Evolutionary conservation across 2,329 filamentous ascomycete species (phyloP).

Genomic region (Xenoacremonium recifei): DNA sequence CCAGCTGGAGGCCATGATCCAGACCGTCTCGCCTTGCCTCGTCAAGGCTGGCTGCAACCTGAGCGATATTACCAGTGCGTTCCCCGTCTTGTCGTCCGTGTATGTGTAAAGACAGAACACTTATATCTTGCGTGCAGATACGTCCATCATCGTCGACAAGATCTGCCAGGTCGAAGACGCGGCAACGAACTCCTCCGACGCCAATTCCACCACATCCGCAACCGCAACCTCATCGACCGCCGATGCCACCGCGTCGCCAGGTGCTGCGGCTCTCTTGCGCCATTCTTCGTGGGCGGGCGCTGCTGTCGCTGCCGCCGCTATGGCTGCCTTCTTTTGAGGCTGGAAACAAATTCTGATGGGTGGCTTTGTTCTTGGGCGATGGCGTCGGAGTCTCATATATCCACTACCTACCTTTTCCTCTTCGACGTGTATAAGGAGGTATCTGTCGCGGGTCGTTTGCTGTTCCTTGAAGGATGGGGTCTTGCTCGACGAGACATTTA

Average conservation of each 20-base stretch:
- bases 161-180: conserved; percentile 7
- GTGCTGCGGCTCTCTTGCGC: conserved; percentile 3
- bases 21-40: conserved; percentile 35
- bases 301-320: conserved; percentile 5
- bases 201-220: not conserved
- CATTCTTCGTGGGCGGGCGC: conserved; percentile 9
- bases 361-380: conserved; percentile 1
- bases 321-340: conserved; percentile 3
- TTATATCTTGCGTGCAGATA: not conserved
- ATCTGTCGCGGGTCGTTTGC: conserved; percentile 2
- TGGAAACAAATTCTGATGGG: not conserved
- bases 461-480: conserved; percentile 1
- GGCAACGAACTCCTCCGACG: not conserved
- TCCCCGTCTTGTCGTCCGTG: not conserved
- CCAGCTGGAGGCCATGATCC: conserved; percentile 33
- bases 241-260: conserved; percentile 2
- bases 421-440: conserved; percentile 1
- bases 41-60: conserved; percentile 31
- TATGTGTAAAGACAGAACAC: not conserved
- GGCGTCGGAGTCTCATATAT: conserved; percentile 1
- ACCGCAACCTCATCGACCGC: conserved; percentile 2
- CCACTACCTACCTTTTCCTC: not conserved
- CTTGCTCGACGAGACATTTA: too few species aligned
- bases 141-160: conserved; percentile 4
- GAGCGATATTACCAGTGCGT: conserved; percentile 33